Conservation (phyloP, 1,139 yeast genomes). For the Pichia sp. region DNA sequence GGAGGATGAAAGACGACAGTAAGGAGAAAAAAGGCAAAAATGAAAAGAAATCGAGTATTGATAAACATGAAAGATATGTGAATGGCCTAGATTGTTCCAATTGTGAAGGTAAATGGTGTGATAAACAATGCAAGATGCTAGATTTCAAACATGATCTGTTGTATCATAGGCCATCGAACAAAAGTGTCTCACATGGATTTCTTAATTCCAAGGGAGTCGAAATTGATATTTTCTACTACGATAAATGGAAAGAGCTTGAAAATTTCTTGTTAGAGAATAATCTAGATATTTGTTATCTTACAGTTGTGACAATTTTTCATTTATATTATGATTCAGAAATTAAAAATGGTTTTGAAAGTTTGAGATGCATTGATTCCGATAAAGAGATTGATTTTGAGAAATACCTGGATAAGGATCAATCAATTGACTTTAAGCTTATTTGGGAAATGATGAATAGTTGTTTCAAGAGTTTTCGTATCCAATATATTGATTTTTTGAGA, state of each 20-base stretch:
- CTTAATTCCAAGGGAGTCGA: slow-evolving; percentile 6
- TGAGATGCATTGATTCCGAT: slow-evolving; percentile 11
- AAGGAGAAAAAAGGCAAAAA: slow-evolving; percentile 17
- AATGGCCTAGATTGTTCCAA: slow-evolving; percentile 59
- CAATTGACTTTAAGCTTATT: slow-evolving; percentile 8
- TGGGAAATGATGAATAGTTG: slow-evolving; percentile 15
- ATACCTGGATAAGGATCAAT: too few species aligned
- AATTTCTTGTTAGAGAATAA: slow-evolving; percentile 9
- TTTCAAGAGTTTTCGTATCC: slow-evolving; percentile 18
- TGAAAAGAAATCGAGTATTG: slow-evolving; percentile 14
- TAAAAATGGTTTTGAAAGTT: slow-evolving; percentile 12
- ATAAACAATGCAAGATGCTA: slow-evolving; percentile 48
- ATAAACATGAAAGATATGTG: slow-evolving; percentile 23
- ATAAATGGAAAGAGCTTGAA: slow-evolving; percentile 19
- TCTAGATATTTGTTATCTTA: slow-evolving; percentile 17
- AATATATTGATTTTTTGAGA: slow-evolving; percentile 16
- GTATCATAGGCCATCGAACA: slow-evolving; percentile 42
- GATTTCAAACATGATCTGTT: slow-evolving; percentile 48
- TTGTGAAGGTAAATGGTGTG: slow-evolving; percentile 72
- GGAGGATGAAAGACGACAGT: slow-evolving; percentile 26
- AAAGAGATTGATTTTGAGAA: slow-evolving; percentile 6
- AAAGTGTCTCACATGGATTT: slow-evolving; percentile 21
- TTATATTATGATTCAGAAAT: slow-evolving; percentile 17
- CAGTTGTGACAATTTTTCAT: slow-evolving; percentile 18
- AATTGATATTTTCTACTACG: slow-evolving; percentile 17